Conservation (phyloP, 148 eudicot species). For the Mesembryanthemum crystallinum region DNA sequence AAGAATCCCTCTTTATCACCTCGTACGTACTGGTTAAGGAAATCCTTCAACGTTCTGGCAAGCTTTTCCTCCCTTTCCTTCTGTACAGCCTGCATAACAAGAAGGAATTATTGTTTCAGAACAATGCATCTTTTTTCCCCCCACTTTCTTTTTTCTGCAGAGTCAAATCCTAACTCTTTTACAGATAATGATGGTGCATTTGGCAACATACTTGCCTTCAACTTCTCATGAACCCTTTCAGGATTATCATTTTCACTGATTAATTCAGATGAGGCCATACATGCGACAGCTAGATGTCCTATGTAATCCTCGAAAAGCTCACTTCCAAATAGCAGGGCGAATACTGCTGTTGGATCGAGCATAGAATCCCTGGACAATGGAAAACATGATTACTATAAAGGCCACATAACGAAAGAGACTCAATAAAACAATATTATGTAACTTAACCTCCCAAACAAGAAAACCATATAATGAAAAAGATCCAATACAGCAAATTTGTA, state of each 20-base stretch:
- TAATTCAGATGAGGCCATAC: conserved; percentile 88
- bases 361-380: conserved; percentile 61
- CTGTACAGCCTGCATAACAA: conserved; percentile 63
- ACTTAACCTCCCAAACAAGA: too few species aligned
- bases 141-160: neutral
- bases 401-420: too few species aligned
- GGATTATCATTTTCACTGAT: conserved; percentile 60
- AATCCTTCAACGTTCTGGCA: conserved; percentile 52
- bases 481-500: too few species aligned
- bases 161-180: neutral
- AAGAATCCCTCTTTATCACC: conserved; percentile 78
- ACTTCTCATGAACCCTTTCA: conserved; percentile 63
- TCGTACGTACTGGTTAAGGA: conserved; percentile 66
- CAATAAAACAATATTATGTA: too few species aligned
- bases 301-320: conserved; percentile 93
- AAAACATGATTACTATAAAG: neutral
- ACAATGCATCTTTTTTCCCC: neutral
- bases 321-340: conserved; percentile 88
- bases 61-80: conserved; percentile 87
- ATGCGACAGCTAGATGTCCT: conserved; percentile 88
- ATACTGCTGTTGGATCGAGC: conserved; percentile 96
- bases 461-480: too few species aligned
- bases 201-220: conserved; percentile 63
- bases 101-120: conserved; percentile 2
- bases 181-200: neutral